Evolutionary conservation across 2,329 filamentous ascomycete genomes (phyloP).

Genomic region (Arachnomyces sp.): DNA sequence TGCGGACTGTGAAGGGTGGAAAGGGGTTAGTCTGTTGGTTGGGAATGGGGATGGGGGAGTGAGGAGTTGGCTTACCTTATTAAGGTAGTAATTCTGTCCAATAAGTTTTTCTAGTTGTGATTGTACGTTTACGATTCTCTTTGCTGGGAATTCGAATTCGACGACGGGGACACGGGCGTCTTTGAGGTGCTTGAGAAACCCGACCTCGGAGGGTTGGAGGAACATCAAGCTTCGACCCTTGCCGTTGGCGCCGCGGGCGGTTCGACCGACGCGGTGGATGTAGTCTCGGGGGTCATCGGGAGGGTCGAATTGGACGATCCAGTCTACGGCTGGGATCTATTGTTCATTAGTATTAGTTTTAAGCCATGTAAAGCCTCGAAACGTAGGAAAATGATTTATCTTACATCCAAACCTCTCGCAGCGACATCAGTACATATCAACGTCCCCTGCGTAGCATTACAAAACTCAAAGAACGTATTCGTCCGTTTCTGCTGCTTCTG

Average conservation of each 20-base stretch:
- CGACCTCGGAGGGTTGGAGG: constrained; percentile 82
- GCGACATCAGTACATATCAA: constrained; percentile 96
- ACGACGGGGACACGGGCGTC: constrained; percentile 86
- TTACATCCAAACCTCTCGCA: constrained; percentile 78
- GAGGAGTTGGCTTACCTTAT: constrained; percentile 52
- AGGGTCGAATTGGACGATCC: constrained; percentile 92
- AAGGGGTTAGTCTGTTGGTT: constrained; percentile 7
- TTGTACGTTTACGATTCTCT: constrained; percentile 86
- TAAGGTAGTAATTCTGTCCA: constrained; percentile 90
- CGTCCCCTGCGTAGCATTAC: constrained; percentile 73
- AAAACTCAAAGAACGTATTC: constrained; percentile 96
- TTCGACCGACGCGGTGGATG: constrained; percentile 93
- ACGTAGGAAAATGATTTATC: constrained; percentile 19
- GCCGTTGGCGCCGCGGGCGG: constrained; percentile 71
- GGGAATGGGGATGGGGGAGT: background rate
- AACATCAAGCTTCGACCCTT: constrained; percentile 90
- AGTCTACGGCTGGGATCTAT: constrained; percentile 85
- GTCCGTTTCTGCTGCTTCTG: constrained; percentile 99
- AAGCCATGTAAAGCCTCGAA: background rate
- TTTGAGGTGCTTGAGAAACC: constrained; percentile 85
- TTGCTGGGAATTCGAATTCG: constrained; percentile 88
- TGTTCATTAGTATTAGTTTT: constrained; percentile 13
- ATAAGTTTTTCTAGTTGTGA: constrained; percentile 91
- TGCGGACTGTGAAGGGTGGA: constrained; percentile 41
- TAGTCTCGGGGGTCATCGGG: constrained; percentile 86